phyloP scores from a whole-genome alignment of 2,329 filamentous ascomycete genomes.

The Sporothrix mexicana region DNA sequence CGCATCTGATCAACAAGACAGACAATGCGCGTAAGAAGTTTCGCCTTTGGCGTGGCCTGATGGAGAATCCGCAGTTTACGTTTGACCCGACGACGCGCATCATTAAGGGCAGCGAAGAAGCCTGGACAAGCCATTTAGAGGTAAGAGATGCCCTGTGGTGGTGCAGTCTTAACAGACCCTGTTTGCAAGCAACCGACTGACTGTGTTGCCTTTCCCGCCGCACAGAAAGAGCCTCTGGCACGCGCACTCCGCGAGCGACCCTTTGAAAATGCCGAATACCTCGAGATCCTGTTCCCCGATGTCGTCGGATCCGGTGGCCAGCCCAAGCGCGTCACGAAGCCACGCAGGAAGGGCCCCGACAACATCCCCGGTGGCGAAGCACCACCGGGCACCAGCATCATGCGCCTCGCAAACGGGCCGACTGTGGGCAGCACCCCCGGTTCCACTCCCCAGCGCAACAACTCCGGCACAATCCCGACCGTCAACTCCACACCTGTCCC shows the following conservation, averaged over 20 bases:
- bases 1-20: slow-evolving; percentile 67
- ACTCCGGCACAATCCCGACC: slow-evolving; percentile 15
- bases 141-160: slow-evolving; percentile 44
- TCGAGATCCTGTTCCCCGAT: slow-evolving; percentile 66
- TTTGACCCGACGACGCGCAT: slow-evolving; percentile 59
- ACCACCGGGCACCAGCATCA: slow-evolving; percentile 55
- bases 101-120: slow-evolving; percentile 62
- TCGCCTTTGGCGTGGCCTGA: slow-evolving; percentile 63
- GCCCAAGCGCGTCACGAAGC: slow-evolving; percentile 64
- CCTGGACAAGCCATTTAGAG: slow-evolving; percentile 63
- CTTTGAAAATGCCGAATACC: slow-evolving; percentile 66
- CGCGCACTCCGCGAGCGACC: slow-evolving; percentile 62
- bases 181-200: neutral
- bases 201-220: neutral
- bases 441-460: slow-evolving; percentile 23
- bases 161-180: no score
- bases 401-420: slow-evolving; percentile 50
- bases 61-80: slow-evolving; percentile 62
- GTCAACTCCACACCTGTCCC: slow-evolving; percentile 39
- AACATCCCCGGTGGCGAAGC: slow-evolving; percentile 50
- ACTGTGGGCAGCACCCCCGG: neutral
- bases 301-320: slow-evolving; percentile 65
- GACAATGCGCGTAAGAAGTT: slow-evolving; percentile 68
- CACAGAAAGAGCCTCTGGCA: slow-evolving; percentile 62
- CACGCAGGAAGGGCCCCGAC: slow-evolving; percentile 57